Percentiles rank a stretch among this genome's conserved stretches.
These are phyloP conservation scores for Cylindrodendrum hubeiense DNA, from an alignment of 2,329 filamentous ascomycete species.

Conservation along the genomic window DNA sequence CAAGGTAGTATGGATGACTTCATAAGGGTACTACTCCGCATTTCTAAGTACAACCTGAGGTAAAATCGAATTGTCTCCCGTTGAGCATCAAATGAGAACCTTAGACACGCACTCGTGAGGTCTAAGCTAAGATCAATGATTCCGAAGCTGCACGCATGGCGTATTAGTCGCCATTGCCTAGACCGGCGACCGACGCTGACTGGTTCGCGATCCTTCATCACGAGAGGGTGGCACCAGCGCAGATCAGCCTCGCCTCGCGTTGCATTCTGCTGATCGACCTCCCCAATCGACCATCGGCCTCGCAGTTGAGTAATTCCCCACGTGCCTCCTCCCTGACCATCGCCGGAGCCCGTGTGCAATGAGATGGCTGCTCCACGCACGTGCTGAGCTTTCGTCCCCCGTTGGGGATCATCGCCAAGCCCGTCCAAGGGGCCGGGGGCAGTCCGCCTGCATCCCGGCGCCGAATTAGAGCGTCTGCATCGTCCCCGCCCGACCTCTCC, in stretches of 20 bases:
- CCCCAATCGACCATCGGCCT: conserved; percentile 3
- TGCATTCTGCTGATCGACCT: neutral
- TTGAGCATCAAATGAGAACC: neutral
- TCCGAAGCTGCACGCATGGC: neutral
- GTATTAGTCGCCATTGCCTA: neutral
- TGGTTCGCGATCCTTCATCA: neutral
- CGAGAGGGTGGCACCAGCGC: neutral
- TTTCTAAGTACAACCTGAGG: too few relatives aligned
- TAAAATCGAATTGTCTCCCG: too few relatives aligned
- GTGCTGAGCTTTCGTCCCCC: conserved; percentile 26
- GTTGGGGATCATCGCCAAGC: conserved; percentile 33
- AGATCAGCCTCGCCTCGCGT: neutral
- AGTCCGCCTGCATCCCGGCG: conserved; percentile 16
- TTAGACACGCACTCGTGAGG: neutral
- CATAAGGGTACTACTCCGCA: too few relatives aligned
- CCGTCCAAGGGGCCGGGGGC: conserved; percentile 19
- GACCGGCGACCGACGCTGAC: neutral
- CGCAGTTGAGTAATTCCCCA: conserved; percentile 27
- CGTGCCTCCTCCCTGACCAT: conserved; percentile 24
- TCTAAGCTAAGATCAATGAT: neutral
- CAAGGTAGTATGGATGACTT: neutral
- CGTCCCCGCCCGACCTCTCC: neutral
- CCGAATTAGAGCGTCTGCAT: neutral
- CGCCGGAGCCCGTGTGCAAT: conserved; percentile 1
- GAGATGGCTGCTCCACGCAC: conserved; percentile 32